A percentile compares a stretch with the other conserved stretches of the same genome.
Evolutionary conservation across 1,139 yeast genomes (phyloP).

Genomic region (Pneumocystis canis): DNA sequence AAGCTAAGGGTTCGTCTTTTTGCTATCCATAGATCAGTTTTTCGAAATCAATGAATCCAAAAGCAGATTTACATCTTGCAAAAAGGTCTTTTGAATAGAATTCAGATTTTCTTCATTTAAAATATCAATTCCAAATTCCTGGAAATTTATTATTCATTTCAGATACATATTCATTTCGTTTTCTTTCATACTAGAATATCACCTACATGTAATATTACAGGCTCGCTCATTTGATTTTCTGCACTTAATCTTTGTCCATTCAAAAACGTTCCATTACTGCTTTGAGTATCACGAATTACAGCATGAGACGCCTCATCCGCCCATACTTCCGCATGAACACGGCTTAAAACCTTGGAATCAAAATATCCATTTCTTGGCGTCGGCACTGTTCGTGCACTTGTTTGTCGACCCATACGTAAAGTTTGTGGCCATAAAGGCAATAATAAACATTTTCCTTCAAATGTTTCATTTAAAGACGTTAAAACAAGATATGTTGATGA

Average conservation of each 20-base stretch:
- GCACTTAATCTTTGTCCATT: conserved; percentile 57
- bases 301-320: conserved; percentile 57
- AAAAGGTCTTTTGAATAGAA: not conserved
- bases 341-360: conserved; percentile 79
- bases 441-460: conserved; percentile 60
- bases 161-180: conserved; percentile 21
- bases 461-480: conserved; percentile 64
- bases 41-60: not conserved
- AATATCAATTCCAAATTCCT: not conserved
- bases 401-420: conserved; percentile 74
- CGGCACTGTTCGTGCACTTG: conserved; percentile 59
- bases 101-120: conserved; percentile 12
- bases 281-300: conserved; percentile 70
- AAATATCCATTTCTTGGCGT: conserved; percentile 78
- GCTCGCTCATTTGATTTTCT: conserved; percentile 38
- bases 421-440: conserved; percentile 77
- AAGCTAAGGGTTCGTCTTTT: not conserved
- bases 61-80: not conserved
- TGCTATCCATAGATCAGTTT: not conserved
- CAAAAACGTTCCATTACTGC: conserved; percentile 88
- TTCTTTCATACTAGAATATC: conserved; percentile 86
- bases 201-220: conserved; percentile 51
- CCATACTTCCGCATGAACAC: conserved; percentile 87
- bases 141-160: not conserved
- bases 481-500: conserved; percentile 14